These are phyloP conservation scores for Blastobotrys capitulatus DNA, from an alignment of 1,139 yeast genomes.

Conservation along the genomic window DNA sequence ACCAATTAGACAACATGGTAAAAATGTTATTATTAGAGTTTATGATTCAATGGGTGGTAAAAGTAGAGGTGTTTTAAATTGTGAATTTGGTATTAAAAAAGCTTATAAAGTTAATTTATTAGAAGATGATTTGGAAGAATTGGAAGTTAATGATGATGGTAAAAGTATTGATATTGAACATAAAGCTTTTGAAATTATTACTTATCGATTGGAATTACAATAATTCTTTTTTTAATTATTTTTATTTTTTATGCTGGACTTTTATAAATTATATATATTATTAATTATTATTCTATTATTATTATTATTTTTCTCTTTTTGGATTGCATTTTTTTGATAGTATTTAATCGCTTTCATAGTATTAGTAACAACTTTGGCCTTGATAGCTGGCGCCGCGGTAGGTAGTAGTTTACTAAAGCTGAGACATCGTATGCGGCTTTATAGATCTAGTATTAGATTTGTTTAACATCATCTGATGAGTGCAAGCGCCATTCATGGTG, in stretches of 20 bases:
- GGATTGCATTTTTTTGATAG: no score
- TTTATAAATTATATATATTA: neutral
- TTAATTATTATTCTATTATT: neutral
- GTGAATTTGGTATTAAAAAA: constrained; percentile 41
- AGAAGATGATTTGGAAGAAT: constrained; percentile 54
- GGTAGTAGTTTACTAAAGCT: no score
- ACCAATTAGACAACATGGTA: constrained; percentile 46
- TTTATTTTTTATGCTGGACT: neutral
- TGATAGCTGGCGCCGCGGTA: no score
- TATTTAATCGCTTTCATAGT: no score
- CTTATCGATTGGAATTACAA: constrained; percentile 28
- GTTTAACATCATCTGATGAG: no score
- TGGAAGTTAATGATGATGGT: constrained; percentile 28
- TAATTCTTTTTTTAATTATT: neutral
- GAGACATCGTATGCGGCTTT: no score
- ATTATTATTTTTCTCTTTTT: no score
- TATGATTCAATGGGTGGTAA: constrained; percentile 86
- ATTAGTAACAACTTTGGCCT: no score
- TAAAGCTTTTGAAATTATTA: constrained; percentile 75
- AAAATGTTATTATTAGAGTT: constrained; percentile 56
- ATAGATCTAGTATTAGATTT: no score
- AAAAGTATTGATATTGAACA: constrained; percentile 35
- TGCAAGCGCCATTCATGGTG: no score
- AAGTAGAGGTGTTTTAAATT: constrained; percentile 45
- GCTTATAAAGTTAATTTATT: constrained; percentile 62